Conservation (phyloP, 306 rosid species). For the Cucumis cinereus region DNA sequence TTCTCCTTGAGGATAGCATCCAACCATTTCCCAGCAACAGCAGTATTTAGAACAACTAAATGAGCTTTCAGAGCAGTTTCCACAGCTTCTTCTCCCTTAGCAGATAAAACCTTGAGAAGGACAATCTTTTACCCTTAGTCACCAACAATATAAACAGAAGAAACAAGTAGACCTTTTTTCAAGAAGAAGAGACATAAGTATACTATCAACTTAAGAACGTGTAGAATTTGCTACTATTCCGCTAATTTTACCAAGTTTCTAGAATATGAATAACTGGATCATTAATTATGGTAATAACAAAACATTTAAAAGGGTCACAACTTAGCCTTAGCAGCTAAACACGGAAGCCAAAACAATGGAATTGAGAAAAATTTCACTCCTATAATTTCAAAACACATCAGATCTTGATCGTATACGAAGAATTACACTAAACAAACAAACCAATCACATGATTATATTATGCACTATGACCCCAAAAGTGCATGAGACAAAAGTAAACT, state of each 20-base stretch:
- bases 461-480: background rate
- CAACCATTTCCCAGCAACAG: conserved; percentile 98
- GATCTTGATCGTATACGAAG: too few relatives aligned
- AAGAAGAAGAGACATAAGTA: background rate
- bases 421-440: background rate
- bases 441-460: background rate
- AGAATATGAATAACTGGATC: background rate
- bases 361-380: background rate
- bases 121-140: conserved; percentile 8
- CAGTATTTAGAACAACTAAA: conserved; percentile 81
- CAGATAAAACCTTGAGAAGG: conserved; percentile 46
- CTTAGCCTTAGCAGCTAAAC: background rate
- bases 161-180: background rate
- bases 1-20: conserved; percentile 76
- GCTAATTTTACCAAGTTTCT: background rate
- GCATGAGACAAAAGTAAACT: background rate
- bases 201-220: background rate
- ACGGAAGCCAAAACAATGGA: background rate
- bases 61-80: conserved; percentile 74
- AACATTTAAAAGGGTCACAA: background rate
- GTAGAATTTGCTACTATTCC: background rate
- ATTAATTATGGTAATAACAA: background rate
- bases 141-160: background rate
- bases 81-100: conserved; percentile 64
- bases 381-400: background rate